These are phyloP conservation scores for Entomophthora muscae DNA, from an alignment of 371 early-diverging fungal species.

Conservation along the genomic window DNA sequence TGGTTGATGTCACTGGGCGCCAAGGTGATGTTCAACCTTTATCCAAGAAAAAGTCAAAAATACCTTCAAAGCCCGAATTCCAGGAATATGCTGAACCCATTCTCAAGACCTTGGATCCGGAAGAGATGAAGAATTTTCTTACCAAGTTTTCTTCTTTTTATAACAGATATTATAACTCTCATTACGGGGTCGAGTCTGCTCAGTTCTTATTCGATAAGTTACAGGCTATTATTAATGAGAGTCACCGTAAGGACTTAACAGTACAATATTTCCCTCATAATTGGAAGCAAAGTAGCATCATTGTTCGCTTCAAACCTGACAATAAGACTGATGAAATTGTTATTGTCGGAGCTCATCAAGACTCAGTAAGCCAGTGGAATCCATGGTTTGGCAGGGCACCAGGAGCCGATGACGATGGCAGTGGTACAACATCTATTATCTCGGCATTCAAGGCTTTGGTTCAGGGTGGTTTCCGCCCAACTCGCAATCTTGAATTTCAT, in stretches of 20 bases:
- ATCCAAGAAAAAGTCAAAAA: not conserved
- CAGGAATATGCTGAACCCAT: not conserved
- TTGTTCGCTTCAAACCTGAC: conserved; percentile 13
- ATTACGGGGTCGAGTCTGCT: conserved; percentile 1
- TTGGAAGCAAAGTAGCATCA: conserved; percentile 33
- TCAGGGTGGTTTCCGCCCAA: conserved; percentile 46
- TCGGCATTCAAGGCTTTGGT: conserved; percentile 63
- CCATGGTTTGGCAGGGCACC: conserved; percentile 66
- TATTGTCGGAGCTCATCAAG: conserved; percentile 81
- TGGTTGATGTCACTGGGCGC: not conserved
- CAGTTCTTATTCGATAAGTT: not conserved
- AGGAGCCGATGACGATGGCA: conserved; percentile 79
- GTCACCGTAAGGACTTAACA: conserved; percentile 34
- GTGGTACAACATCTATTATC: conserved; percentile 72
- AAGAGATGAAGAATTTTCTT: conserved; percentile 1
- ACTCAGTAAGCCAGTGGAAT: conserved; percentile 71
- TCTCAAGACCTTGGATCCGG: not conserved
- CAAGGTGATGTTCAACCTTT: not conserved
- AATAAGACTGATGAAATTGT: conserved; percentile 40
- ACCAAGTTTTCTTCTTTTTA: conserved; percentile 3
- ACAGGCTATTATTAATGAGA: not conserved
- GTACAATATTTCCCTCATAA: conserved; percentile 20
- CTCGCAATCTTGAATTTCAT: conserved; percentile 83
- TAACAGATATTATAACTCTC: conserved; percentile 3
- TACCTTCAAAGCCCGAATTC: not conserved